Conservation (phyloP, 768 basidiomycete genomes). For the Mycena epipterygia region DNA sequence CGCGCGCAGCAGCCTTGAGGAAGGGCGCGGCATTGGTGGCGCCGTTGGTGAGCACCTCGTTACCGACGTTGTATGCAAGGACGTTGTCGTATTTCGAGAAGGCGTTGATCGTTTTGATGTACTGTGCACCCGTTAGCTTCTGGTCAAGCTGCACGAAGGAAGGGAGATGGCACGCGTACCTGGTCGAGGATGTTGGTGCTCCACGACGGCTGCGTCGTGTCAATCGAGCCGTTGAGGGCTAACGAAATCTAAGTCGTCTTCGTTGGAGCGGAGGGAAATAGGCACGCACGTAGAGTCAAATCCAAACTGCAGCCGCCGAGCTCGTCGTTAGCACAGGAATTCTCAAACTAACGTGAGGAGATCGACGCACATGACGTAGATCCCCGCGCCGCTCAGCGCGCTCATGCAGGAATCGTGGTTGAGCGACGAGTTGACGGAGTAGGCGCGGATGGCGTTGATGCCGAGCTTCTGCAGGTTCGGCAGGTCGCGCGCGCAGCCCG, state of each 20-base stretch:
- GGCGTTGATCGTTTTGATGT: constrained; percentile 79
- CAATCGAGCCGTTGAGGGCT: constrained; percentile 73
- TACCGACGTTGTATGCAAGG: constrained; percentile 90
- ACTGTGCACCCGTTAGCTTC: constrained; percentile 48
- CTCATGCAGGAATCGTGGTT: constrained; percentile 93
- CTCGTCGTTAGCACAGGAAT: too few species aligned
- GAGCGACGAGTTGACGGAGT: constrained; percentile 85
- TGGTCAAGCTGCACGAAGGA: not conserved
- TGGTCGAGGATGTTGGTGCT: constrained; percentile 70
- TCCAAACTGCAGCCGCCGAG: constrained; percentile 73
- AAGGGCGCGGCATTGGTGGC: constrained; percentile 77
- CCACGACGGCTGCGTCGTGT: constrained; percentile 72
- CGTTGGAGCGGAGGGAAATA: not conserved
- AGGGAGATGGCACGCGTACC: not conserved
- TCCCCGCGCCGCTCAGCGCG: constrained; percentile 80
- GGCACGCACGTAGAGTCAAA: constrained; percentile 68
- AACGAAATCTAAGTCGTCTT: not conserved
- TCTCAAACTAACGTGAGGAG: too few species aligned
- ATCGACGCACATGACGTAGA: constrained; percentile 89
- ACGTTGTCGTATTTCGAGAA: constrained; percentile 92
- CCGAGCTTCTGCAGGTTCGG: constrained; percentile 81
- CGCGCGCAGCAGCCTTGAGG: constrained; percentile 94
- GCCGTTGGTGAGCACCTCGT: constrained; percentile 75
- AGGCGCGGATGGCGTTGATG: constrained; percentile 87
- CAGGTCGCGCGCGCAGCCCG: constrained; percentile 83